Evolutionary conservation across 176 grass and related monocot species (phyloP), one percentile per base, ranked within the genome.

Genomic region (Zoysia pacifica): DNA sequence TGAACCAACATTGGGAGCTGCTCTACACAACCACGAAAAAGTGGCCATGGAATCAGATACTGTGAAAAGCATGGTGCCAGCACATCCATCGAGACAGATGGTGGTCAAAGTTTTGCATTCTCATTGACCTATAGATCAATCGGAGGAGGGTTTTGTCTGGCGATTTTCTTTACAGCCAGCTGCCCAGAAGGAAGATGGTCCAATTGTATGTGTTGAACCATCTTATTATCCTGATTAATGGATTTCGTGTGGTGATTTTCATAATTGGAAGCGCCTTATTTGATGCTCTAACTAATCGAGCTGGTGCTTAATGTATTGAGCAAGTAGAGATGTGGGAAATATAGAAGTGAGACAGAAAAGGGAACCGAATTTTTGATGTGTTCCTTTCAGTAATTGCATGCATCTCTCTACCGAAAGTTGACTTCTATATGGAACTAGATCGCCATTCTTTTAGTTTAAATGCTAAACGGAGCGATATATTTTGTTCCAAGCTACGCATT

Each of bases 311-410:
- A 70, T 50, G 19, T 71, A 62, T 74, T 66, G 56, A 44, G 28
- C 56, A 81, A 72, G 49, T 55, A 52, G 12, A 60, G 9, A 4
- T 78, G 42, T 83, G 75, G 9, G 49, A 72, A 75, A 53, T 80
- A 73, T 76, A 55, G 42, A 82, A 87, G 65, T 46, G 61, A 59
- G 74, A 88, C 65, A 71, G 65, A 71, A 72, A 87, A 84, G 75
- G 86, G 90, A 91, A 91, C 90, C 82, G 0, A 71, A 43, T 77
- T 91, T 90, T 89, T 88, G 28, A 75, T 41, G 86, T 12, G 86
- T 88, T 91, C 90, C 90, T 91, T 82, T 75, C 37, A 79, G 44
- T 74, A 86, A 72, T 80, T 65, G 56, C 74, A 88, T 88, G 41
- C 0, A 62, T 62, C 62, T 65, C 48, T 75, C 79, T 66, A 45